Evolutionary conservation across 2,329 filamentous ascomycete genomes (phyloP), one percentile per base, ranked within the genome.

Genomic region (Sphaerulina musiva): DNA sequence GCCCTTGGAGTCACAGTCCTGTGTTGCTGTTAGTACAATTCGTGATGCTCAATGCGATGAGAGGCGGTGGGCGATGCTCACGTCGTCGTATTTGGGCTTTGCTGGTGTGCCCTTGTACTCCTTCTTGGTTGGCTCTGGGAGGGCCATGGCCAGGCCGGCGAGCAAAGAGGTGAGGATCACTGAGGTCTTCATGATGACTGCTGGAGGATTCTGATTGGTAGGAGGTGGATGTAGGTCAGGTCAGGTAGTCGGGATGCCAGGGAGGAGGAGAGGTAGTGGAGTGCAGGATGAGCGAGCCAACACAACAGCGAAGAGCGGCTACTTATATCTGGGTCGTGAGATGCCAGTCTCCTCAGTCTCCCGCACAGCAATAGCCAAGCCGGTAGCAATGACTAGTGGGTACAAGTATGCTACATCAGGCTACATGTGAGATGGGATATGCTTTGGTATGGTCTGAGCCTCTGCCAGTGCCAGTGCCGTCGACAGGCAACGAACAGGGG

Each of bases 161-260:
- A 59, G 49, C 40, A 57, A 44, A 42, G 56, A 53, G 34, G 58
- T 49, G 42, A 51, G 53, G 51, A 58, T 48, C 45, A 57, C 44
- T 20, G 54, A 59, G 51, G 46, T 47, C 58, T 60, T 62, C 60
- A 60, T 62, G 51, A 51, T 60, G 59, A 56, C 48, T 58, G 43
- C n/a, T 53, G 31, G 48, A 42, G 26, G 11, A 45, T 49, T 36
- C 46, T 51, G 14, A 38, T 48, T 10, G 20, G 20, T 44, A 26
- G 3, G 6, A 3, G 3, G 26, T n/a, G n/a, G n/a, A n/a, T n/a
- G n/a, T n/a, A n/a, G n/a, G n/a, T n/a, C n/a, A n/a, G n/a, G n/a
- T n/a, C n/a, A n/a, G n/a, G n/a, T n/a, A n/a, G n/a, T n/a, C n/a
- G n/a, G n/a, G n/a, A n/a, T n/a, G n/a, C n/a, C n/a, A n/a, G n/a